These are phyloP conservation scores for Dentipellis sp. DNA, from an alignment of 768 basidiomycete species.

Conservation along the genomic window DNA sequence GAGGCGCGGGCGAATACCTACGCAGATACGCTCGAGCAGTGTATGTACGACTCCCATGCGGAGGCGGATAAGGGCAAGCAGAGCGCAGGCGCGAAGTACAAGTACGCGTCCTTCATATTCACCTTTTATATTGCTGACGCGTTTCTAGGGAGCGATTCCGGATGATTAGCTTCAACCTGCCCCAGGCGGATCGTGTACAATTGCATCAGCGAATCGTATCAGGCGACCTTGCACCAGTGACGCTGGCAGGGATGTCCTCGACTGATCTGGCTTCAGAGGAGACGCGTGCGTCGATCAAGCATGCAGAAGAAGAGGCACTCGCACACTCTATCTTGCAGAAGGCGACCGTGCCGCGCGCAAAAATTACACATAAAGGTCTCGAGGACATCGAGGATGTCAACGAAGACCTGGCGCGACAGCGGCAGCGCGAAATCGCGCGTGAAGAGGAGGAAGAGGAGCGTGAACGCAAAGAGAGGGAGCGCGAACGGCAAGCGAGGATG, in stretches of 20 bases:
- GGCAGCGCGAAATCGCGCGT: constrained; percentile 44
- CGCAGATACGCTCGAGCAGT: constrained; percentile 65
- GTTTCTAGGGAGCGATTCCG: constrained; percentile 74
- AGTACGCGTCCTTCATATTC: constrained; percentile 38
- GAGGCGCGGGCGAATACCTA: constrained; percentile 53
- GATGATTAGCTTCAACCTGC: constrained; percentile 83
- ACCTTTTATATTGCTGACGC: neutral
- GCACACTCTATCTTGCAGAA: constrained; percentile 80
- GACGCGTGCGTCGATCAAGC: constrained; percentile 72
- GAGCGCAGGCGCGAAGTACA: constrained; percentile 70
- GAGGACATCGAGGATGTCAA: constrained; percentile 82
- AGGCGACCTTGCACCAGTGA: constrained; percentile 53
- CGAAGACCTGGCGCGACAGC: constrained; percentile 25
- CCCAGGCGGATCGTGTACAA: constrained; percentile 67
- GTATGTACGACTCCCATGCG: constrained; percentile 64
- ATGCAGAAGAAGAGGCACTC: constrained; percentile 73
- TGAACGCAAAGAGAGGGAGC: constrained; percentile 60
- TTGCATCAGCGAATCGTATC: constrained; percentile 75
- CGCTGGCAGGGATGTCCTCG: constrained; percentile 77
- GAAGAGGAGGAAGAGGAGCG: constrained; percentile 52
- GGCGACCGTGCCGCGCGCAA: constrained; percentile 54
- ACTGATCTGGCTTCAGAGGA: constrained; percentile 88
- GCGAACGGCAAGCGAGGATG: constrained; percentile 58
- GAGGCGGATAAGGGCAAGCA: constrained; percentile 70
- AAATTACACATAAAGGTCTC: constrained; percentile 89